These are phyloP conservation scores for Blepharisma undulans DNA, from an alignment of 169 alveolate species.

Conservation along the genomic window DNA sequence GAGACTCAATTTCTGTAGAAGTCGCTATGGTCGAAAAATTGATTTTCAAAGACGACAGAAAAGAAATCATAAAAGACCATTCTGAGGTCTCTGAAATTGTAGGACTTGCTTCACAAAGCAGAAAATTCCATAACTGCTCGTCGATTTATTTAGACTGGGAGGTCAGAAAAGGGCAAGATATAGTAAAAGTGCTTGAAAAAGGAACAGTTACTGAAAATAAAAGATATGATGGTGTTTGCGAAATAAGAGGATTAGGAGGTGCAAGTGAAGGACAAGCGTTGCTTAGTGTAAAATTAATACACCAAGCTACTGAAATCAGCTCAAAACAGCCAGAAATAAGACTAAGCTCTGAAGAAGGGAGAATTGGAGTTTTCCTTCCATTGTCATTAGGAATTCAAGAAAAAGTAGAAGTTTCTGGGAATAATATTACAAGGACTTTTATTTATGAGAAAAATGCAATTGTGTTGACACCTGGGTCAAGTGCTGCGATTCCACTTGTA, in stretches of 20 bases:
- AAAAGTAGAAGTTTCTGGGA: not conserved
- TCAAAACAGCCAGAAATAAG: constrained; percentile 20
- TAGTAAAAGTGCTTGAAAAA: constrained; percentile 13
- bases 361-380: constrained; percentile 32
- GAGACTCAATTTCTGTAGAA: constrained; percentile 9
- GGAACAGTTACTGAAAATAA: not conserved
- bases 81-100: not conserved
- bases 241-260: not conserved
- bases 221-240: constrained; percentile 29
- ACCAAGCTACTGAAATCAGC: not conserved
- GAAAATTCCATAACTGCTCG: constrained; percentile 35
- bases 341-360: constrained; percentile 22
- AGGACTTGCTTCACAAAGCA: not conserved
- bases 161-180: not conserved
- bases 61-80: not conserved
- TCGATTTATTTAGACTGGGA: constrained; percentile 37
- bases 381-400: not conserved
- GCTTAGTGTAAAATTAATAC: not conserved
- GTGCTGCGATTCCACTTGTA: not conserved
- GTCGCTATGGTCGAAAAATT: constrained; percentile 31
- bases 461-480: constrained; percentile 27
- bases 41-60: not conserved
- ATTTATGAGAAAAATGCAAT: constrained; percentile 5
- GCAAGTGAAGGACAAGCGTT: constrained; percentile 31
- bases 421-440: not conserved